Evolutionary conservation across 805 yeast species (phyloP).

Genomic region (Millerozyma miso): DNA sequence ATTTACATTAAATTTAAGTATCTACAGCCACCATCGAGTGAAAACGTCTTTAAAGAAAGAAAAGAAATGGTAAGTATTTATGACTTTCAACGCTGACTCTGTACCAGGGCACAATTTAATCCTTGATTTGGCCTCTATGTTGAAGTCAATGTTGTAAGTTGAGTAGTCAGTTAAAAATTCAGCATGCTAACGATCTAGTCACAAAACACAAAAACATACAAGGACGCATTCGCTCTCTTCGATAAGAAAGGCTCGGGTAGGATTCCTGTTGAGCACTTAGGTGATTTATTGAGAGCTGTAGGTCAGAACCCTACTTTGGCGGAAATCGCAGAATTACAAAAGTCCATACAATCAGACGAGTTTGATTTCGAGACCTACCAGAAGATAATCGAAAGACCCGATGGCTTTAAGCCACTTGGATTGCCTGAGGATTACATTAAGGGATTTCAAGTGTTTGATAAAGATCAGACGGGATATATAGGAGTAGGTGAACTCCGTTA

Average conservation of each 20-base stretch:
- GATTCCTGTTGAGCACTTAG: slow-evolving; percentile 78
- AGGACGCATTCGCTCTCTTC: slow-evolving; percentile 94
- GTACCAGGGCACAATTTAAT: no score
- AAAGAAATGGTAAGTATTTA: background rate
- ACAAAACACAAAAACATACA: slow-evolving; percentile 48
- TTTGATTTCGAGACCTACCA: slow-evolving; percentile 76
- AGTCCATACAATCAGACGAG: slow-evolving; percentile 43
- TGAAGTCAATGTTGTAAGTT: no score
- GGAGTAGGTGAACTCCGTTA: slow-evolving; percentile 96
- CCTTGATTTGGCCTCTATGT: no score
- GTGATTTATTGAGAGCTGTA: slow-evolving; percentile 92
- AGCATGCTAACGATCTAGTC: slow-evolving; percentile 18
- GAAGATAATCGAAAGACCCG: slow-evolving; percentile 76
- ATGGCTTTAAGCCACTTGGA: slow-evolving; percentile 83
- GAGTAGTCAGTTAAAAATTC: background rate
- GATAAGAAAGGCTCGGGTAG: slow-evolving; percentile 95
- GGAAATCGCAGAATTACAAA: slow-evolving; percentile 58
- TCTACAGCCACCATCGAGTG: background rate
- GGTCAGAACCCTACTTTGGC: slow-evolving; percentile 98
- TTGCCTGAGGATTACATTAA: slow-evolving; percentile 89
- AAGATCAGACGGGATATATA: slow-evolving; percentile 90
- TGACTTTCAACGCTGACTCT: no score
- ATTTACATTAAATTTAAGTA: background rate
- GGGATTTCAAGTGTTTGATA: slow-evolving; percentile 93
- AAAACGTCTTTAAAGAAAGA: background rate